A percentile compares a stretch with the other conserved stretches of the same genome.
These are phyloP conservation scores for Colletotrichum spaethianum DNA, from an alignment of 2,329 filamentous ascomycete genomes.

Conservation along the genomic window DNA sequence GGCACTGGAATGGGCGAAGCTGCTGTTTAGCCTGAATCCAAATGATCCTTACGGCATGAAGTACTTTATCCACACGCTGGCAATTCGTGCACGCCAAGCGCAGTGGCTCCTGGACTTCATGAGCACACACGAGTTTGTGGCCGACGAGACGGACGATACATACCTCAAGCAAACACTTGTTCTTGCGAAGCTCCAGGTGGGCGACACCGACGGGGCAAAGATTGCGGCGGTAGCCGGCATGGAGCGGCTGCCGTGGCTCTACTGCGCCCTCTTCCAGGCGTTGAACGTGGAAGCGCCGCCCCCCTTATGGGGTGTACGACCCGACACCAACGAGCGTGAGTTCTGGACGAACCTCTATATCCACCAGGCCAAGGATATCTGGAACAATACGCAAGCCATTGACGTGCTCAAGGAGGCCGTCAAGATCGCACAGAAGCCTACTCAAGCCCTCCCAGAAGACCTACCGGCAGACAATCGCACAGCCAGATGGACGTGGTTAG, in stretches of 20 bases:
- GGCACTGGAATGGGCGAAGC: conserved; percentile 92
- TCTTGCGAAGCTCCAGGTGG: conserved; percentile 81
- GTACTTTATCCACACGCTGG: conserved; percentile 86
- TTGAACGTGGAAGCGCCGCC: conserved; percentile 84
- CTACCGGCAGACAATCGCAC: conserved; percentile 63
- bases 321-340: conserved; percentile 71
- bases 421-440: conserved; percentile 64
- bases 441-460: conserved; percentile 55
- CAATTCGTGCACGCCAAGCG: conserved; percentile 84
- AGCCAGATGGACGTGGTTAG: conserved; percentile 83
- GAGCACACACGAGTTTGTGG: conserved; percentile 61
- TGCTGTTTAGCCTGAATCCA: conserved; percentile 82
- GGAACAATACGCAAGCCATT: conserved; percentile 83
- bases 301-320: conserved; percentile 84
- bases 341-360: conserved; percentile 85
- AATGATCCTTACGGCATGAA: conserved; percentile 87
- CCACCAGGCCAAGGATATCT: conserved; percentile 83
- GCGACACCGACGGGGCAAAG: conserved; percentile 73
- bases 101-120: conserved; percentile 82
- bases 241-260: conserved; percentile 85
- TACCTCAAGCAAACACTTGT: conserved; percentile 85
- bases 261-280: conserved; percentile 83
- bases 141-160: conserved; percentile 60
- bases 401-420: conserved; percentile 79
- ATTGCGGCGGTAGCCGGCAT: conserved; percentile 78